Conservation (phyloP, 768 basidiomycete species). For the Tylopilus vinaceipallidus region DNA sequence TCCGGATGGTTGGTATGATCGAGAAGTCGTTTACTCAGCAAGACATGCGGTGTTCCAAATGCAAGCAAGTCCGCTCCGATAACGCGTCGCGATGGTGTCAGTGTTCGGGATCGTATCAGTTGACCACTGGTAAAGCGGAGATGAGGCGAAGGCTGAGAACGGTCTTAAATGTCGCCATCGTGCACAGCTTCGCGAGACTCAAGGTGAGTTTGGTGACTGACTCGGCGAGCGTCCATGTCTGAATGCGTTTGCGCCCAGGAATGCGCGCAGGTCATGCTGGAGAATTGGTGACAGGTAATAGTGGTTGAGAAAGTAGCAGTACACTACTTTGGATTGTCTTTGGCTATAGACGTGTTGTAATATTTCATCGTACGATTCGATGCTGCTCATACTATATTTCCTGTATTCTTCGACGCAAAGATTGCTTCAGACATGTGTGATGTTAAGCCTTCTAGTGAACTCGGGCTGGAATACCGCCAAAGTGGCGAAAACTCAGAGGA, state of each 20-base stretch:
- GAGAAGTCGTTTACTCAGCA: conserved; percentile 82
- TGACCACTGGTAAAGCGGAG: conserved; percentile 73
- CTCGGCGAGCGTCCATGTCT: not conserved
- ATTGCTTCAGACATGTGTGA: no score
- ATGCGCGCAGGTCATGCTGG: conserved; percentile 38
- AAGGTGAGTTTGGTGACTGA: conserved; percentile 47
- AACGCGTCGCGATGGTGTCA: conserved; percentile 82
- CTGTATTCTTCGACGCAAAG: no score
- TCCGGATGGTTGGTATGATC: conserved; percentile 68
- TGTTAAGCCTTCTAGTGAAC: no score
- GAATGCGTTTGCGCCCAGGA: conserved; percentile 28
- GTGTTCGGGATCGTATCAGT: conserved; percentile 83
- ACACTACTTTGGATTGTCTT: no score
- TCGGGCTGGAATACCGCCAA: no score
- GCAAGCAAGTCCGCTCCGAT: conserved; percentile 87
- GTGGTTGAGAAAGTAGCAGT: no score
- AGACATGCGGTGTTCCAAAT: conserved; percentile 85
- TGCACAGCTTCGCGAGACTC: conserved; percentile 65
- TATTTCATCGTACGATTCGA: no score
- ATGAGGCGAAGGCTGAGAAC: conserved; percentile 70
- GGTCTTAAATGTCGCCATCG: conserved; percentile 77
- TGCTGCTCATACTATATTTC: no score
- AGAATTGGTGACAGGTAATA: conserved; percentile 32
- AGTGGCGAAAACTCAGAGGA: no score
- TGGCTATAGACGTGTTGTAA: no score